These are phyloP conservation scores for Malus hybrid DNA, from an alignment of 331 rosid genomes.

Conservation along the genomic window DNA sequence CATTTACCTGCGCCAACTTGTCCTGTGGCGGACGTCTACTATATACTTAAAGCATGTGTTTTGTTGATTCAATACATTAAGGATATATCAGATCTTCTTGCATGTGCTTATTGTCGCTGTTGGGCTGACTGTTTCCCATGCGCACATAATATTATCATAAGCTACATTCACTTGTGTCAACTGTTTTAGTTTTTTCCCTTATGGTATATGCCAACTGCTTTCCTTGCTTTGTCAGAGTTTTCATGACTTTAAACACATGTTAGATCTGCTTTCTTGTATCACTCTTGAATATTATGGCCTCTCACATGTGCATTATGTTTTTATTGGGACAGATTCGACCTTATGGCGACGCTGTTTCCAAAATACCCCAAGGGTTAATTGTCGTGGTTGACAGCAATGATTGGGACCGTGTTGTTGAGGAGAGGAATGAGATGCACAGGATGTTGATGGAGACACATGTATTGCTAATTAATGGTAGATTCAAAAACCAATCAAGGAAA, in stretches of 20 bases:
- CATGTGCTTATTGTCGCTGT: slow-evolving; percentile 6
- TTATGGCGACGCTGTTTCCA: slow-evolving; percentile 51
- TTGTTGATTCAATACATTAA: not conserved
- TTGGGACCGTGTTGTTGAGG: slow-evolving; percentile 54
- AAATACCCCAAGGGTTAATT: slow-evolving; percentile 53
- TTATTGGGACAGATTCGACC: slow-evolving; percentile 34
- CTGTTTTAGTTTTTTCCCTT: not conserved
- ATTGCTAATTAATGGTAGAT: no score
- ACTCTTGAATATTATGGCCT: not conserved
- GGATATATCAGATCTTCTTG: not conserved
- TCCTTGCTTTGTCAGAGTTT: not conserved
- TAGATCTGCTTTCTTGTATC: not conserved
- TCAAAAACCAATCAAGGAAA: no score
- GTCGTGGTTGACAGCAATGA: slow-evolving; percentile 60
- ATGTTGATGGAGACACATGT: slow-evolving; percentile 19
- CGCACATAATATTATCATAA: not conserved
- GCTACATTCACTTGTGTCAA: not conserved
- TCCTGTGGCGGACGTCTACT: slow-evolving; percentile 1
- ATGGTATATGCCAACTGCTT: not conserved
- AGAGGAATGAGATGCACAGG: slow-evolving; percentile 40
- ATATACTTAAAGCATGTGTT: not conserved
- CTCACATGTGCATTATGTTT: not conserved
- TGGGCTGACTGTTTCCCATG: not conserved
- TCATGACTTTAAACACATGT: not conserved
- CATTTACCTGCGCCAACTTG: slow-evolving; percentile 11